phyloP scores from a whole-genome alignment of 2,329 filamentous ascomycete species.

The Berkeleyomyces basicola region DNA sequence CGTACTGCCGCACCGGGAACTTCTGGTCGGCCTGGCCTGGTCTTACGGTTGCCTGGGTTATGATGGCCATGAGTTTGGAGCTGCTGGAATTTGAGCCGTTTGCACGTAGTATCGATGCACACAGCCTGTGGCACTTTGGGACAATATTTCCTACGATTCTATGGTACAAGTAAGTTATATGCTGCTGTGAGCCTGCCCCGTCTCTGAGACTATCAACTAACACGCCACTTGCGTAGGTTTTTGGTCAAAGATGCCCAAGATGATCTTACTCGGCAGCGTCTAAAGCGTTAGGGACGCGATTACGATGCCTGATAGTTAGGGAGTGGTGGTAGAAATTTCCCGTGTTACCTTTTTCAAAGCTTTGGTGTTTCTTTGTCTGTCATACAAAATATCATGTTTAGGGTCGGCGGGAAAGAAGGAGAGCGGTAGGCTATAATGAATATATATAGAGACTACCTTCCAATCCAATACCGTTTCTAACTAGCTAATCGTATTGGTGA shows the following conservation, averaged over 20 bases:
- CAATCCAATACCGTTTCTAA: not conserved
- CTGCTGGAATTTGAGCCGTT: conserved; percentile 83
- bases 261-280: conserved; percentile 44
- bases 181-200: not conserved
- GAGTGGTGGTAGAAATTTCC: not conserved
- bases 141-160: conserved; percentile 76
- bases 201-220: not conserved
- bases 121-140: conserved; percentile 88
- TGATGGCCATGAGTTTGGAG: conserved; percentile 89
- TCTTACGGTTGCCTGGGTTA: conserved; percentile 79
- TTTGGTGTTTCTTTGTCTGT: not conserved
- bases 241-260: conserved; percentile 71
- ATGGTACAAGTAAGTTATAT: conserved; percentile 78
- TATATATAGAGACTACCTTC: not conserved
- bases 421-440: not conserved
- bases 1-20: conserved; percentile 54
- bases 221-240: conserved; percentile 40
- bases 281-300: conserved; percentile 11
- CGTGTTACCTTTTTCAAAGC: not conserved
- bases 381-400: not conserved
- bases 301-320: not conserved
- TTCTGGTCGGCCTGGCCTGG: conserved; percentile 81
- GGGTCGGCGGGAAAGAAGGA: not conserved
- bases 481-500: not conserved
- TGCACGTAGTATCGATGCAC: conserved; percentile 71